Evolutionary conservation across 2,329 filamentous ascomycete species (phyloP).

Genomic region (Paecilomyces fulvus): DNA sequence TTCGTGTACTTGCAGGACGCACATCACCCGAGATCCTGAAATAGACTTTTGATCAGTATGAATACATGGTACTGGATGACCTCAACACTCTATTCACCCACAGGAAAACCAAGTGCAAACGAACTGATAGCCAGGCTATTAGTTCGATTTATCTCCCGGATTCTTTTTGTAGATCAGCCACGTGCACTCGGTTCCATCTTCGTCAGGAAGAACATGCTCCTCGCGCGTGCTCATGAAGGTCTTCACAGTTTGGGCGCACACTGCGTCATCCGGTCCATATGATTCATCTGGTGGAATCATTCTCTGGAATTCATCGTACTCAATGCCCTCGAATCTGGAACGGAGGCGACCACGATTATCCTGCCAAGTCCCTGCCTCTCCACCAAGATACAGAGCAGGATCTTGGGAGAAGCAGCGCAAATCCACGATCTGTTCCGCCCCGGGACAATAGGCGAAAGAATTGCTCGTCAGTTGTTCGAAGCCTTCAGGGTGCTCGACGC

Average conservation of each 20-base stretch:
- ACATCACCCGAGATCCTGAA: too few species aligned
- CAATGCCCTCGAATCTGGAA: not conserved
- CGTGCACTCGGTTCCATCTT: not conserved
- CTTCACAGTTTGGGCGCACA: not conserved
- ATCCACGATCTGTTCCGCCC: not conserved
- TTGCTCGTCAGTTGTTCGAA: not conserved
- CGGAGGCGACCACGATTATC: not conserved
- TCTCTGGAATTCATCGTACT: not conserved
- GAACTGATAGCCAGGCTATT: too few species aligned
- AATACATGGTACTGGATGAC: too few species aligned
- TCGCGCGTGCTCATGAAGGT: not conserved
- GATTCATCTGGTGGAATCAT: not conserved
- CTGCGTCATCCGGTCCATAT: not conserved
- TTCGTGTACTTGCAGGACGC: too few species aligned
- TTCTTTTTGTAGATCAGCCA: not conserved
- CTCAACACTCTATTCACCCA: too few species aligned
- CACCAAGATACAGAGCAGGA: not conserved
- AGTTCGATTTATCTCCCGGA: not conserved
- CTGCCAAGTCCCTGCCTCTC: not conserved
- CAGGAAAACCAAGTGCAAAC: too few species aligned
- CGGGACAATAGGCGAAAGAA: not conserved
- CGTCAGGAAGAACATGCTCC: not conserved
- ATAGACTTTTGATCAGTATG: too few species aligned
- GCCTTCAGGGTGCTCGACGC: not conserved
- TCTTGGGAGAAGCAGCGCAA: not conserved